Evolutionary conservation across 225 moss, liverwort and hornwort genomes (phyloP).

Genomic region (Marchantia polymorpha): DNA sequence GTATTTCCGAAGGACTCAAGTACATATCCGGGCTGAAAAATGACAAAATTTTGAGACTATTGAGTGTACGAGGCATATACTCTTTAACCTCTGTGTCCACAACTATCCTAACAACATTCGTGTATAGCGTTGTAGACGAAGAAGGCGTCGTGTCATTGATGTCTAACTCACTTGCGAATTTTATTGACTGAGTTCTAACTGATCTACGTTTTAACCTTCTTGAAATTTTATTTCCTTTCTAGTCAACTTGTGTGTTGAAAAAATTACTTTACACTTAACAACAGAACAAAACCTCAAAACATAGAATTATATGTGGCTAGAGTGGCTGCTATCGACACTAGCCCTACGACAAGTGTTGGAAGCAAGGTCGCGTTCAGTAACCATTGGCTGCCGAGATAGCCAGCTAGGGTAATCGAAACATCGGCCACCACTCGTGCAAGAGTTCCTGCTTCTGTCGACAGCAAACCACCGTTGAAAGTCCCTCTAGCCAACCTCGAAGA

Average conservation of each 20-base stretch:
- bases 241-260: neutral
- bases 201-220: neutral
- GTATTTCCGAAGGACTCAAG: neutral
- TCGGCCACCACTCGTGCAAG: slow-evolving; percentile 74
- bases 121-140: neutral
- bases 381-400: slow-evolving; percentile 39
- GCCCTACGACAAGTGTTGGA: slow-evolving; percentile 57
- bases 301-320: slow-evolving; percentile 66
- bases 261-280: neutral
- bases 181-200: neutral
- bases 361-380: slow-evolving; percentile 63
- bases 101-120: neutral
- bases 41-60: neutral
- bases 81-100: neutral
- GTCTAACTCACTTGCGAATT: neutral
- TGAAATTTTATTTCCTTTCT: neutral
- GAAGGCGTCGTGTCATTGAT: neutral
- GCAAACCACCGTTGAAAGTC: slow-evolving; percentile 80
- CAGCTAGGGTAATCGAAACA: slow-evolving; percentile 68
- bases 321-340: slow-evolving; percentile 51
- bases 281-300: slow-evolving; percentile 34
- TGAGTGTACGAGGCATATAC: neutral
- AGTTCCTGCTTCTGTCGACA: slow-evolving; percentile 89
- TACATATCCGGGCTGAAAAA: neutral
- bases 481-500: slow-evolving; percentile 69